Conservation (phyloP, 2,329 filamentous ascomycete species). For the Penicillium sp. region DNA sequence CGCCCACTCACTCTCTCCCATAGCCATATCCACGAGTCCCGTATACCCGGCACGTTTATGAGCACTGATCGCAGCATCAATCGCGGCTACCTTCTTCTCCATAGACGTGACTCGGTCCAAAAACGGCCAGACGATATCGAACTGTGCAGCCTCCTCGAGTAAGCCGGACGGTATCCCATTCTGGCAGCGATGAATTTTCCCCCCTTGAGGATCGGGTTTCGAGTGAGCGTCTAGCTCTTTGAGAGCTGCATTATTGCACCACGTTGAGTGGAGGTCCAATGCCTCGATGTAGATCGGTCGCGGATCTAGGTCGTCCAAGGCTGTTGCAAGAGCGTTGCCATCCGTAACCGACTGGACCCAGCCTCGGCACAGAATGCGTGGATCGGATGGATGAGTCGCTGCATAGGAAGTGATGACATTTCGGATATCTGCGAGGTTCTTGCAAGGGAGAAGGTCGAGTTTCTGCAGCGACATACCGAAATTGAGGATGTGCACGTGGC, state of each 20-base stretch:
- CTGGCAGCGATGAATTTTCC: constrained; percentile 46
- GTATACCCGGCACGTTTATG: constrained; percentile 51
- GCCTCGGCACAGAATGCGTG: constrained; percentile 48
- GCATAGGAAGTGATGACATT: constrained; percentile 42
- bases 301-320: constrained; percentile 49
- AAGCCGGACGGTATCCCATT: constrained; percentile 46
- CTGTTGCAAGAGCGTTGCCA: constrained; percentile 43
- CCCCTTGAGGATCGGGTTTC: constrained; percentile 46
- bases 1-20: constrained; percentile 51
- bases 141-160: constrained; percentile 47
- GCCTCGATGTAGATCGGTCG: constrained; percentile 52
- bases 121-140: constrained; percentile 51
- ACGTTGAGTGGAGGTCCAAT: constrained; percentile 52
- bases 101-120: constrained; percentile 43
- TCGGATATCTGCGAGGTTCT: constrained; percentile 45
- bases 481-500: constrained; percentile 50
- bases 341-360: constrained; percentile 52
- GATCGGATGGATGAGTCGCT: constrained; percentile 35
- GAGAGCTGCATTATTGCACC: constrained; percentile 52
- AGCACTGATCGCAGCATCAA: constrained; percentile 44
- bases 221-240: constrained; percentile 45
- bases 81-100: constrained; percentile 44
- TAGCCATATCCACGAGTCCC: constrained; percentile 53
- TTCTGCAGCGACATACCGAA: constrained; percentile 49
- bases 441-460: constrained; percentile 44